Base-by-base conservation (phyloP, 129 eudicot species). In the Lactuca sativa region DNA sequence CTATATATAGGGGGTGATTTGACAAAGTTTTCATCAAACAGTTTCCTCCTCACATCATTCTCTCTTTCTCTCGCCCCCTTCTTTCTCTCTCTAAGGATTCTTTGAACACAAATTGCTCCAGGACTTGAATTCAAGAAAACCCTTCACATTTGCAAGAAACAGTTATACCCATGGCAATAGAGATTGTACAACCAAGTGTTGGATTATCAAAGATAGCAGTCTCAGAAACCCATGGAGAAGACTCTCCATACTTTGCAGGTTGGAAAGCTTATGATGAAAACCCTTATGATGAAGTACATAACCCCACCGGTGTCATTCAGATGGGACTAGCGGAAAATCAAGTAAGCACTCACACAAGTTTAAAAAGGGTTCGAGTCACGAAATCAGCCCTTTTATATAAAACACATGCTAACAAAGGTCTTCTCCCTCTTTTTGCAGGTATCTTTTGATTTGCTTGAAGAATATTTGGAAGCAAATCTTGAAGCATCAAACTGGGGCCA, bases 271-370 rank as follows among this genome's bases (percentile, higher is more conserved):
- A 93, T 62, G 97, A 93, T 76, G 97, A 93, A 68, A 69, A 93
- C 73, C 98, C 98, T 66, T 89, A 89, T 60, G 79, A 93, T 64
- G 95, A 86, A 69, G n/a, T 37, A 8, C 17, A 38, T 11, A 93
- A 93, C 40, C 92, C 98, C 16, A 59, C 82, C 4, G 98, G 98
- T 6, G 98, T 93, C 48, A 93, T 93, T 56, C 98, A 93, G 62
- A 93, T 93, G 97, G 98, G 98, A 18, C 74, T 93, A 74, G 98
- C 98, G 3, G 98, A 93, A 73, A 93, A 93, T 85, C 97, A 93
- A 87, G 96, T 92, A 82, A 80, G 72, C 74, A 36, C 4, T 62
- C 16, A 62, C 13, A 72, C 69, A 71, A 32, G 66, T 67, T 16
- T 16, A 5, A 49, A 5, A 49, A 49, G 44, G 10, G 32, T 52